Evolutionary conservation across 1,139 yeast species (phyloP).

Genomic region (Zhuliangozyma parablackwelliae): DNA sequence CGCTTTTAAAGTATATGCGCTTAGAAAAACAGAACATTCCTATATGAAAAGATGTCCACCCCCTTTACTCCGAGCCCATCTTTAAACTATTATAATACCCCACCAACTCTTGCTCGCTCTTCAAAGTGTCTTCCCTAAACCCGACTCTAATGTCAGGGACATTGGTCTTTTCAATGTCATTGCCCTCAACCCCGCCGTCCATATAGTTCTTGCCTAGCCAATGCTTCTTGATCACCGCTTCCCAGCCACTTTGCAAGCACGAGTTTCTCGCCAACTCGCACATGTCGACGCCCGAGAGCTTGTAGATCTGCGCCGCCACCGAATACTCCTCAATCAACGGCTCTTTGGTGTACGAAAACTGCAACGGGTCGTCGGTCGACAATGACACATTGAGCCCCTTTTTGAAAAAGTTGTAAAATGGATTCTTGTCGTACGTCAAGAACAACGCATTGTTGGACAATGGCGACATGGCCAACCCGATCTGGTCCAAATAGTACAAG

Average conservation of each 20-base stretch:
- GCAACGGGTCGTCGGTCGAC: conserved; percentile 71
- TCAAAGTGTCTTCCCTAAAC: conserved; percentile 76
- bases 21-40: no score
- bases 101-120: conserved; percentile 71
- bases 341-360: conserved; percentile 92
- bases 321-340: conserved; percentile 98
- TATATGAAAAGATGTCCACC: no score
- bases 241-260: conserved; percentile 91
- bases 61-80: no score
- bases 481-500: conserved; percentile 85
- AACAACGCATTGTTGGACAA: conserved; percentile 93
- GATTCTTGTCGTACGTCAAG: conserved; percentile 90
- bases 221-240: conserved; percentile 73
- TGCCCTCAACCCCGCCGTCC: conserved; percentile 65
- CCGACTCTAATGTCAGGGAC: conserved; percentile 85
- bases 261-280: conserved; percentile 88
- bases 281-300: conserved; percentile 91
- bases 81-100: conserved; percentile 42
- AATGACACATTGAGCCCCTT: conserved; percentile 91
- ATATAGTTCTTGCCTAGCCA: conserved; percentile 83
- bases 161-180: conserved; percentile 88
- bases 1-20: no score
- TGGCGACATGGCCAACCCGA: conserved; percentile 99
- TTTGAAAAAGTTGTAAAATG: conserved; percentile 83
- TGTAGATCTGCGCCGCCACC: conserved; percentile 96